These are phyloP conservation scores for Metschnikowia noctiluminum DNA, from an alignment of 805 yeast species.

Conservation along the genomic window DNA sequence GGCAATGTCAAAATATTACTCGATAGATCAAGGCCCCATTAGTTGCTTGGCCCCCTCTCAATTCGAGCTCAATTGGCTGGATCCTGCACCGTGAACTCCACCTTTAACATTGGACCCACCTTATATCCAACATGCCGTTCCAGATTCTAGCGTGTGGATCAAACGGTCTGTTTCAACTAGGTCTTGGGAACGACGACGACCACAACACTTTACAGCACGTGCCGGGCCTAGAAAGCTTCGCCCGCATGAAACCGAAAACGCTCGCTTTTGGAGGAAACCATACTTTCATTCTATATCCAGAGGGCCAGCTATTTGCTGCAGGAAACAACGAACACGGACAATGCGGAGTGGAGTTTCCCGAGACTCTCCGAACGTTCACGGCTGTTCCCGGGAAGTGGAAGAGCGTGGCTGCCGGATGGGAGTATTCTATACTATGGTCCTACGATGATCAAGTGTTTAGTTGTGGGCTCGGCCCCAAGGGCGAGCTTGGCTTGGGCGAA, in stretches of 20 bases:
- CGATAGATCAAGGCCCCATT: no score
- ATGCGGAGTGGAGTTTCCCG: slow-evolving; percentile 32
- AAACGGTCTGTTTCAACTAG: slow-evolving; percentile 77
- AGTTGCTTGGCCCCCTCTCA: no score
- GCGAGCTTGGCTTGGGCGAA: slow-evolving; percentile 63
- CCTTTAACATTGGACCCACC: no score
- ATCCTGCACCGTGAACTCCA: neutral
- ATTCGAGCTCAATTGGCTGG: no score
- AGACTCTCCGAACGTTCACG: slow-evolving; percentile 15
- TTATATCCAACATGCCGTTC: slow-evolving; percentile 11
- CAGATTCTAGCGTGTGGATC: slow-evolving; percentile 68
- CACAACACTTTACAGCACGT: slow-evolving; percentile 18
- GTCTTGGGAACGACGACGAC: slow-evolving; percentile 53
- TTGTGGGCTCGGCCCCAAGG: slow-evolving; percentile 65
- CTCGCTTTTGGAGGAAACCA: slow-evolving; percentile 87
- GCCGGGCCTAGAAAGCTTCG: slow-evolving; percentile 21
- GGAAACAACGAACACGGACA: slow-evolving; percentile 64
- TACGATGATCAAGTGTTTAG: slow-evolving; percentile 39
- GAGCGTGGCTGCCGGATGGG: slow-evolving; percentile 76
- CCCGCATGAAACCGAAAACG: slow-evolving; percentile 28
- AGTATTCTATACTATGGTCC: slow-evolving; percentile 54
- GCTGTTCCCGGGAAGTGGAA: slow-evolving; percentile 33
- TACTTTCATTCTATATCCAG: slow-evolving; percentile 53
- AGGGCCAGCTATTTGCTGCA: slow-evolving; percentile 52
- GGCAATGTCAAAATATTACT: no score